These are phyloP conservation scores for Paraphoma chrysanthemicola DNA, from an alignment of 2,329 filamentous ascomycete species.

Conservation along the genomic window DNA sequence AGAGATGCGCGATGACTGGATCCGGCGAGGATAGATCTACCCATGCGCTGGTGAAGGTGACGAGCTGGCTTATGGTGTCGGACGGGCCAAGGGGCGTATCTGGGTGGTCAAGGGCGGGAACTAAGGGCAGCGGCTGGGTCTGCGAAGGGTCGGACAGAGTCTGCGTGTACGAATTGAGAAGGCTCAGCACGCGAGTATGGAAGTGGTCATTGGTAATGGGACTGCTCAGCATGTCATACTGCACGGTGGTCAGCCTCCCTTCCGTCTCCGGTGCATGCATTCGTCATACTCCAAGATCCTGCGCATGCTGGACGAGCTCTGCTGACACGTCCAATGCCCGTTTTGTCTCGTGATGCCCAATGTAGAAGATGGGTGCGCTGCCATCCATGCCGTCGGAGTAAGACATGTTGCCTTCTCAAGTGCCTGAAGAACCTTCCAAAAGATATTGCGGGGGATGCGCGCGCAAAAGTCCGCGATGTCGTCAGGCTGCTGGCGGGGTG, in stretches of 20 bases:
- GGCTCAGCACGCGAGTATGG: constrained; percentile 69
- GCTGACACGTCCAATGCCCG: constrained; percentile 67
- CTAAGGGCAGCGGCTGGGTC: constrained; percentile 52
- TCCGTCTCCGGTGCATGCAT: not conserved
- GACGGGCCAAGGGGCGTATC: constrained; percentile 78
- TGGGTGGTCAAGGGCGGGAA: constrained; percentile 74
- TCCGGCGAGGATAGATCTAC: constrained; percentile 87
- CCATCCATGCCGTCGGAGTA: constrained; percentile 45
- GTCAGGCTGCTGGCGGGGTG: not conserved
- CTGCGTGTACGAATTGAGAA: constrained; percentile 64
- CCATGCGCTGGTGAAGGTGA: constrained; percentile 87
- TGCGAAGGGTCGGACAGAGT: constrained; percentile 54
- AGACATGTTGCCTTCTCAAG: constrained; percentile 27
- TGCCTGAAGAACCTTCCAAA: not conserved
- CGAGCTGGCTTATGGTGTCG: constrained; percentile 72
- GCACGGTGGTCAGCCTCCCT: constrained; percentile 10
- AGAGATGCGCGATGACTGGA: constrained; percentile 83
- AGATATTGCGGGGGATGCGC: constrained; percentile 4
- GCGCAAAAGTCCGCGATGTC: not conserved
- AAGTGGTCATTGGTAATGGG: constrained; percentile 80
- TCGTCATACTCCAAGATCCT: constrained; percentile 70
- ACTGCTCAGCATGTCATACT: constrained; percentile 82
- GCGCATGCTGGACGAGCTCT: constrained; percentile 69
- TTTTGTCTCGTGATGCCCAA: constrained; percentile 76
- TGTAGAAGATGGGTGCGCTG: constrained; percentile 64